A percentile compares a stretch with the other conserved stretches of the same genome.
Conservation (phyloP, 805 yeast genomes). For the Ogataea ganodermae region DNA sequence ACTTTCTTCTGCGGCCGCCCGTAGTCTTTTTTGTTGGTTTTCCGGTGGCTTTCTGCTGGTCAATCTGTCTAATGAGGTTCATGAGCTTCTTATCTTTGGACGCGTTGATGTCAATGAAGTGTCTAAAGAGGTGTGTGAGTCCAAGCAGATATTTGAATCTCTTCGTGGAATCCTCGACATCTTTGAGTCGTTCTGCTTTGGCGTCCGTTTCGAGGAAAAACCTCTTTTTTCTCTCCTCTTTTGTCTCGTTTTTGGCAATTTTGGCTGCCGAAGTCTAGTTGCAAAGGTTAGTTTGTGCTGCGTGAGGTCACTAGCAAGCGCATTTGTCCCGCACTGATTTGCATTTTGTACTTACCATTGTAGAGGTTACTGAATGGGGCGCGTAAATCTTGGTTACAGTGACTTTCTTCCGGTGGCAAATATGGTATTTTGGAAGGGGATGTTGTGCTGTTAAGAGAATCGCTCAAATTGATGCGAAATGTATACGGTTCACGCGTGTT, state of each 20-base stretch:
- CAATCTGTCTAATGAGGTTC: conserved; percentile 58
- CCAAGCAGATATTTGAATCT: conserved; percentile 81
- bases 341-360: background rate
- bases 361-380: too few relatives aligned
- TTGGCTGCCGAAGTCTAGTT: conserved; percentile 4
- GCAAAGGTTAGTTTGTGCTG: background rate
- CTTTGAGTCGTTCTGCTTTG: conserved; percentile 53
- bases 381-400: too few relatives aligned
- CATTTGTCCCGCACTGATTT: background rate
- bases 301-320: too few relatives aligned
- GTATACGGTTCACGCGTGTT: too few relatives aligned
- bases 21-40: conserved; percentile 23
- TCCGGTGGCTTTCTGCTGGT: conserved; percentile 46
- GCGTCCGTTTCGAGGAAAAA: conserved; percentile 57
- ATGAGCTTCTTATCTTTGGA: conserved; percentile 74
- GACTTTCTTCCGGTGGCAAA: background rate
- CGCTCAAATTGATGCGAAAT: too few relatives aligned
- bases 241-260: conserved; percentile 3
- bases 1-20: conserved; percentile 65
- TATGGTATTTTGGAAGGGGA: too few relatives aligned
- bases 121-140: conserved; percentile 82
- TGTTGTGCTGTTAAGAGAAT: too few relatives aligned
- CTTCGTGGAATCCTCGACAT: conserved; percentile 68
- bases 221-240: conserved; percentile 44
- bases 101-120: conserved; percentile 81